Evolutionary conservation across 352 stramenopile genomes (phyloP), one percentile per base, ranked within the genome.

Genomic region (Hyaloperonospora arabidopsidis): DNA sequence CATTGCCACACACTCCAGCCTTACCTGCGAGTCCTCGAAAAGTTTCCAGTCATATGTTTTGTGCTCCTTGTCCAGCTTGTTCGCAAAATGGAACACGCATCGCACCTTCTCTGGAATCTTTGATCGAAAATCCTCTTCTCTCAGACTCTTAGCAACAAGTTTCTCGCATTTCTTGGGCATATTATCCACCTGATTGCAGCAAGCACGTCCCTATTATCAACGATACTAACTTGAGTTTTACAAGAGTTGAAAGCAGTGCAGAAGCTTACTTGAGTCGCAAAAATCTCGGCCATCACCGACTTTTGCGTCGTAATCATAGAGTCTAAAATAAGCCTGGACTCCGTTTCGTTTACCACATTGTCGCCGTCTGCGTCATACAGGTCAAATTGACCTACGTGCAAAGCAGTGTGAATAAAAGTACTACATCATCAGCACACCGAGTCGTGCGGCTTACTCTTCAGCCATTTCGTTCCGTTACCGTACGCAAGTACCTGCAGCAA

Each of bases 71-170:
- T 86, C 72, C 43, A 79, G 52, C 45, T 84, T 86, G 47, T 78
- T 65, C 21, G 76, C 70, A 52, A 83, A 89, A 59, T 86, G 71
- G 59, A 80, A 89, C 21, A 86, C 68, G 53, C 79, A 89, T 48
- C 79, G 79, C 44, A 82, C 63, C 60, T 89, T 89, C 59, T 89
- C 79, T 3, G 76, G 70, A 23, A 89, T 70, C 63, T 89, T 87
- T 21, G 74, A 68, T 41, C 77, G 86, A 64, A 71, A 89, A 43
- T 87, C 69, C 41, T 77, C 73, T 59, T 87, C 79, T 6, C 48
- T 64, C 43, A 87, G 34, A 40, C 68, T 79, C 45, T 68, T 74
- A 12, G 56, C 52, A 36, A 89, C 62, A 12, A 73, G 36, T 45
- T 86, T 86, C 25, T 70, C 57, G 52, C 71, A 68, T 44, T 84